Evolutionary conservation across 2,329 filamentous ascomycete species (phyloP).

Genomic region (Fusarium tuaranense): DNA sequence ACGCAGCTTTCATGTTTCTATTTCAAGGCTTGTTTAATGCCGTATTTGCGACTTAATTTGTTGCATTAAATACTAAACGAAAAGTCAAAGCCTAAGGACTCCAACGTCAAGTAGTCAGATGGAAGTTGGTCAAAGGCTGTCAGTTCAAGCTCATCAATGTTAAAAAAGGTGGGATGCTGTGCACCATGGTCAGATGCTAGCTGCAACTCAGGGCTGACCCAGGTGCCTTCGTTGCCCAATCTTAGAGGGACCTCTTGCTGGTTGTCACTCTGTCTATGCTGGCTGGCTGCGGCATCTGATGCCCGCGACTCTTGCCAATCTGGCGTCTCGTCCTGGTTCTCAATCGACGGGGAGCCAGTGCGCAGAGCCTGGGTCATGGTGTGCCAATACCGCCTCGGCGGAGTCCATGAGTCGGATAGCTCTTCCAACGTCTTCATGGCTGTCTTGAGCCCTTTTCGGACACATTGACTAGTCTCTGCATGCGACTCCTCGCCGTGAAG

Average conservation of each 20-base stretch:
- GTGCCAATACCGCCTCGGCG: background rate
- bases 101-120: background rate
- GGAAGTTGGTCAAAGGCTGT: background rate
- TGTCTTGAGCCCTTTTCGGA: background rate
- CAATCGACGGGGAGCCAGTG: background rate
- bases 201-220: background rate
- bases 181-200: background rate
- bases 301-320: background rate
- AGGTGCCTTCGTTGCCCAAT: background rate
- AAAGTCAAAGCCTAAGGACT: background rate
- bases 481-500: background rate
- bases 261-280: background rate
- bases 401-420: background rate
- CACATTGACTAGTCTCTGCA: background rate
- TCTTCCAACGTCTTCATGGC: background rate
- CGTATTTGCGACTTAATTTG: background rate
- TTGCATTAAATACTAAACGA: background rate
- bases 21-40: background rate
- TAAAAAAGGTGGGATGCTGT: background rate
- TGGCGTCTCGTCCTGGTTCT: background rate
- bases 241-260: background rate
- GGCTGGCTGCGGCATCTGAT: background rate
- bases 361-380: background rate
- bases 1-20: background rate
- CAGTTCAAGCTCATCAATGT: background rate